Conservation (phyloP, 2,329 filamentous ascomycete genomes). For the Lecanicillium sp. region DNA sequence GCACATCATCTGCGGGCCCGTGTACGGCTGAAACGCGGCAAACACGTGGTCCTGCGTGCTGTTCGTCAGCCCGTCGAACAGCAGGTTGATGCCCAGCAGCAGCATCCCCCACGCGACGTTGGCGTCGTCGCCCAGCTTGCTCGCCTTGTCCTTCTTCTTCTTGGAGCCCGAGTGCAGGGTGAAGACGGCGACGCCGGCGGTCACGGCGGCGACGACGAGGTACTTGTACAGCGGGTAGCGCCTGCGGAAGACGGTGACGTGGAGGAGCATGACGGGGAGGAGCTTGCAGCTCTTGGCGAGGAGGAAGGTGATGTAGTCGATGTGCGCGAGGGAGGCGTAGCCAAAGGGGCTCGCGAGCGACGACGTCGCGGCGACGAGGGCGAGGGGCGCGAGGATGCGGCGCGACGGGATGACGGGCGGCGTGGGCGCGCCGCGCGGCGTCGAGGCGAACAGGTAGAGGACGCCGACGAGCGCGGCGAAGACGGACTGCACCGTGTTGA, state of each 20-base stretch:
- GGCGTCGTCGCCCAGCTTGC: conserved; percentile 39
- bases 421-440: conserved; percentile 35
- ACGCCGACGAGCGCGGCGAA: conserved; percentile 81
- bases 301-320: conserved; percentile 97
- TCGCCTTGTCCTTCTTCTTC: conserved; percentile 37
- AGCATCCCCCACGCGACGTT: conserved; percentile 74
- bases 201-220: conserved; percentile 84
- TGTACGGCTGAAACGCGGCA: conserved; percentile 68
- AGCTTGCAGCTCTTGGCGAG: conserved; percentile 98
- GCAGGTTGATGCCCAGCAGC: conserved; percentile 78
- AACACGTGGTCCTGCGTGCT: conserved; percentile 97
- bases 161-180: conserved; percentile 71
- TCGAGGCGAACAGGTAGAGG: conserved; percentile 68
- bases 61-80: conserved; percentile 95
- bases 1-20: conserved; percentile 98
- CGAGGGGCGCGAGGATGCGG: conserved; percentile 68
- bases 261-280: conserved; percentile 95
- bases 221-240: conserved; percentile 96
- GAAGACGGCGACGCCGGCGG: conserved; percentile 87
- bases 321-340: conserved; percentile 84
- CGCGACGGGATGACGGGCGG: conserved; percentile 70
- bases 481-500: conserved; percentile 91
- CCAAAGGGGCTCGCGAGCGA: conserved; percentile 93
- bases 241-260: conserved; percentile 84
- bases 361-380: conserved; percentile 80